Evolutionary conservation across 768 basidiomycete genomes (phyloP).

Genomic region (Suillus subluteus): DNA sequence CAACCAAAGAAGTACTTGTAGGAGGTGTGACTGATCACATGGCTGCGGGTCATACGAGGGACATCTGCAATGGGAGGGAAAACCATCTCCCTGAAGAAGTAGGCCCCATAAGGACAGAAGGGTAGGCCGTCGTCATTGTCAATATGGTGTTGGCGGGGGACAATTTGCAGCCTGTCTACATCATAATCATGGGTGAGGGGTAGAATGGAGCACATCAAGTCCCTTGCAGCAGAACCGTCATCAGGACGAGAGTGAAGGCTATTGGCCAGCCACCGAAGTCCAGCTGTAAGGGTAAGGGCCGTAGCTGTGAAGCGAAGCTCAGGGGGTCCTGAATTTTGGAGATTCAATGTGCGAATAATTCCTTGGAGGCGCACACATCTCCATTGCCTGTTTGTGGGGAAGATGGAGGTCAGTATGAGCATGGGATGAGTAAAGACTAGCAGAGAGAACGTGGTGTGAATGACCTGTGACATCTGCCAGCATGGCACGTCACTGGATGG

Average conservation of each 20-base stretch:
- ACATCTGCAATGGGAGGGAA: background rate
- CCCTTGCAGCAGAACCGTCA: slow-evolving; percentile 19
- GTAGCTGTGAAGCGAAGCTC: background rate
- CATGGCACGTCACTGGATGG: no score
- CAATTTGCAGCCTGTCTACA: background rate
- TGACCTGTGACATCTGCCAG: no score
- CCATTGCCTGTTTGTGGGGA: background rate
- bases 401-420: fast-evolving
- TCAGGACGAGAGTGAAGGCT: slow-evolving; percentile 32
- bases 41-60: background rate
- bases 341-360: background rate
- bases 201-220: slow-evolving; percentile 25
- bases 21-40: background rate
- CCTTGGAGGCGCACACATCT: background rate
- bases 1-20: background rate
- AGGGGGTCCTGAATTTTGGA: slow-evolving; percentile 13
- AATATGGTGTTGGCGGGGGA: background rate
- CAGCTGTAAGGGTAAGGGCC: slow-evolving; percentile 27
- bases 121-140: background rate
- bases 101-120: background rate
- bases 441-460: background rate
- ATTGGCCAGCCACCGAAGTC: slow-evolving; percentile 28
- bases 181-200: slow-evolving; percentile 27
- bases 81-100: background rate
- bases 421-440: no score